Percentiles rank a stretch among this genome's conserved stretches.
Evolutionary conservation across 1,284 basidiomycete genomes (phyloP).

Genomic region (Cryptococcus deneoformans): DNA sequence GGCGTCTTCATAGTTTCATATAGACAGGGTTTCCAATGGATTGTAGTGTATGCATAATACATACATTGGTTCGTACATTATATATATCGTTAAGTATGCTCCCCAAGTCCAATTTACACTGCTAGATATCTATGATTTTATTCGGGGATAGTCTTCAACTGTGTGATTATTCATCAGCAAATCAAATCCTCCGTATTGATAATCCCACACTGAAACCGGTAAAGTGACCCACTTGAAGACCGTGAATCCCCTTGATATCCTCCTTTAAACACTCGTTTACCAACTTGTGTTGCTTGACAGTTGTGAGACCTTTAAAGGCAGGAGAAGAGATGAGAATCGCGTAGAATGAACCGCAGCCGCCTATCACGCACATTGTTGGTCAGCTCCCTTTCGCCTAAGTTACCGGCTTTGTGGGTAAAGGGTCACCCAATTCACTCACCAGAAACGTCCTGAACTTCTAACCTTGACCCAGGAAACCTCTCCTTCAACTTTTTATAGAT

Average conservation of each 20-base stretch:
- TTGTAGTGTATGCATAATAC: not conserved
- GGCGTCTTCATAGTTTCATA: not conserved
- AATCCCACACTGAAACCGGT: not conserved
- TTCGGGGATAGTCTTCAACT: constrained; percentile 45
- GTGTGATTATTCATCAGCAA: constrained; percentile 6
- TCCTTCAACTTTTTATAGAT: constrained; percentile 72
- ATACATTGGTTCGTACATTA: not conserved
- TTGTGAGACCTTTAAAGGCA: constrained; percentile 79
- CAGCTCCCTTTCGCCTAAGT: not conserved
- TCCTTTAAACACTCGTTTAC: constrained; percentile 85
- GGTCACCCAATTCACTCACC: constrained; percentile 55
- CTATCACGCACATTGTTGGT: constrained; percentile 50
- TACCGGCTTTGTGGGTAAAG: too few relatives aligned
- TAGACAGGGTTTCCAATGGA: not conserved
- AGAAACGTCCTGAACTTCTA: constrained; percentile 85
- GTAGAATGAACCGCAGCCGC: constrained; percentile 95
- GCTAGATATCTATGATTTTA: constrained; percentile 2
- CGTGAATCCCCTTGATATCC: constrained; percentile 90
- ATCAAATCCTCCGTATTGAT: constrained; percentile 4
- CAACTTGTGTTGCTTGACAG: constrained; percentile 90
- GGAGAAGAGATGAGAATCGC: constrained; percentile 83
- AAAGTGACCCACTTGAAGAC: constrained; percentile 70
- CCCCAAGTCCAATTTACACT: not conserved
- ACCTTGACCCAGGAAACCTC: constrained; percentile 68
- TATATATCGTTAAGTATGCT: not conserved